Base-by-base conservation (phyloP, 1,139 yeast genomes). In the Tardiomyces blankii region DNA sequence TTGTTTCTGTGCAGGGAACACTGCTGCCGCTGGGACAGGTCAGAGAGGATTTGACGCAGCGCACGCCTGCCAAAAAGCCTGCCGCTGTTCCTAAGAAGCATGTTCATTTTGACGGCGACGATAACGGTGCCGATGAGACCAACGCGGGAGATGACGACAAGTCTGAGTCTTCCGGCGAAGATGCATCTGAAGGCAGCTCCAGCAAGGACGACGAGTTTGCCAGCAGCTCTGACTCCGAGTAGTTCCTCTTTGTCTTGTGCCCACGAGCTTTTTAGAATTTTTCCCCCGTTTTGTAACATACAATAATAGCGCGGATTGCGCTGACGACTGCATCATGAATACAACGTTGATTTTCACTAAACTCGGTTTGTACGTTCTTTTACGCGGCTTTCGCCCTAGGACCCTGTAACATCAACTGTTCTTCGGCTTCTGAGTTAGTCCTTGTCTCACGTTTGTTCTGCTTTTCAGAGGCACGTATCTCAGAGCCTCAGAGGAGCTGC, bases 1-100 rank as follows among this genome's bases (percentile, higher is more conserved):
- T 87, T 48, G 80, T 88, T 18, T 82, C 93, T 7, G 74, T 89
- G 14, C 95, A 87, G 52, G 97, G 97, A 14, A 80, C 95, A 0
- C 70, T 89, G 7, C 42, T 55, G n/a, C 49, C 56, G 4, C 44
- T 44, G 1, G 50, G 46, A 18, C 56, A 53, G 30, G 19, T 35
- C 16, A 12, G 35, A 5, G 35, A 30, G 9, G 35, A 30, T 14
- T 9, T 30, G 9, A 30, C 35, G n/a, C 35, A 30, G 35, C 35
- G 35, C 35, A 9, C 16, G 16, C n/a, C 30, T 27, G 11, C 30
- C 12, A 27, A 30, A 9, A 30, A 30, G 35, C 35, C 35, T 5
- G n/a, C 5, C 9, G 5, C 35, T 5, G 5, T 11, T 4, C 25
- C 25, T 7, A 30, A 30, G 16, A 30, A 30, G 35, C 35, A 30